A percentile compares a stretch with the other conserved stretches of the same genome.
phyloP scores from a whole-genome alignment of 164 flowering plant genomes.

The Hamamelis virginiana region DNA sequence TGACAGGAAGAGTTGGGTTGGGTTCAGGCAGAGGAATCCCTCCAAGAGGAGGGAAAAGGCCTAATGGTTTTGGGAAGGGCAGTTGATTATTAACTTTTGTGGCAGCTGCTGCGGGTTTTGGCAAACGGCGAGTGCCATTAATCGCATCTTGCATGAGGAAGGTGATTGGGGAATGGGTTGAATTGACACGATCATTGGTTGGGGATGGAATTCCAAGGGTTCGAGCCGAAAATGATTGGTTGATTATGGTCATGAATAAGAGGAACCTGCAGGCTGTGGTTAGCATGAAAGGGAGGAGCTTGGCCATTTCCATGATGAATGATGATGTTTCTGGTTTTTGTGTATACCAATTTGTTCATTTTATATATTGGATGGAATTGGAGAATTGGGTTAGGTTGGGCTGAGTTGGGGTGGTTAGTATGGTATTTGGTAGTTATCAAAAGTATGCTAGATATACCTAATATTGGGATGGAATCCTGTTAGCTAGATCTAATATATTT shows the following conservation, averaged over 20 bases:
- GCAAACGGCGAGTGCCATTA: slow-evolving; percentile 1
- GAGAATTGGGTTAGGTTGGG: neutral
- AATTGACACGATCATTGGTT: slow-evolving; percentile 12
- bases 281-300: slow-evolving; percentile 4
- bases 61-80: slow-evolving; percentile 35
- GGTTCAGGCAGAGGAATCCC: slow-evolving; percentile 28
- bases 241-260: slow-evolving; percentile 14
- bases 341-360: neutral
- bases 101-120: slow-evolving; percentile 17
- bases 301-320: slow-evolving; percentile 7
- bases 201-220: slow-evolving; percentile 26
- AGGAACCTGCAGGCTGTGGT: slow-evolving; percentile 11
- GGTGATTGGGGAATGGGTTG: slow-evolving; percentile 18
- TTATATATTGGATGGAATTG: neutral
- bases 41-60: slow-evolving; percentile 28
- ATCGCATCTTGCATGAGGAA: slow-evolving; percentile 37
- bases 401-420: slow-evolving; percentile 10
- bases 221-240: slow-evolving; percentile 26
- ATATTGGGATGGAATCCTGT: too few relatives aligned
- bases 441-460: too few relatives aligned
- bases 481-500: too few relatives aligned
- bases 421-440: neutral
- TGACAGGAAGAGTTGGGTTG: slow-evolving; percentile 9
- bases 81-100: slow-evolving; percentile 17
- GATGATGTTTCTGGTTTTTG: neutral